Conservation (phyloP, 2,329 filamentous ascomycete genomes). For the Aspergillus tanneri region DNA sequence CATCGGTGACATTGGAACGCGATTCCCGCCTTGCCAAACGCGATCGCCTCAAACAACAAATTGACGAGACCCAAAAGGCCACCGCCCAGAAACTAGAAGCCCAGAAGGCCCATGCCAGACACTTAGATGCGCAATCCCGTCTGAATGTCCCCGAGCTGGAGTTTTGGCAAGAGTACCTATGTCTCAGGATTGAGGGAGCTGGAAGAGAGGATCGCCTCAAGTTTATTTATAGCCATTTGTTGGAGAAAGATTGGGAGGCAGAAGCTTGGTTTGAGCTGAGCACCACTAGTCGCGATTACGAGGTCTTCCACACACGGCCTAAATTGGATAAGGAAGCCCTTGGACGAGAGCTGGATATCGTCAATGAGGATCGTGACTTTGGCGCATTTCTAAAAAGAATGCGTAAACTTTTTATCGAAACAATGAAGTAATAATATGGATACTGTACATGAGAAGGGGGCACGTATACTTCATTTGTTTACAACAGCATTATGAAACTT, state of each 20-base stretch:
- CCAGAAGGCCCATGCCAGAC: slow-evolving; percentile 57
- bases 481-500: too few relatives aligned
- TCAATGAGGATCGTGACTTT: slow-evolving; percentile 62
- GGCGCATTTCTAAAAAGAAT: slow-evolving; percentile 62
- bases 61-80: slow-evolving; percentile 50
- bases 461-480: not conserved
- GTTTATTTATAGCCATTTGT: slow-evolving; percentile 83
- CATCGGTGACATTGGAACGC: slow-evolving; percentile 56
- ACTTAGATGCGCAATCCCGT: slow-evolving; percentile 77
- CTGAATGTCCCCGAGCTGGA: slow-evolving; percentile 91
- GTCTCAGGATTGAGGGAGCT: slow-evolving; percentile 83
- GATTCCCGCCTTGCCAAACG: slow-evolving; percentile 56
- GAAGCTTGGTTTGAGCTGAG: slow-evolving; percentile 94
- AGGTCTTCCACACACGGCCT: slow-evolving; percentile 75
- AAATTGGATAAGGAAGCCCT: slow-evolving; percentile 57
- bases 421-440: slow-evolving; percentile 54
- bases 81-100: slow-evolving; percentile 48
- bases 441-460: not conserved
- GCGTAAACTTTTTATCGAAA: slow-evolving; percentile 59
- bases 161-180: slow-evolving; percentile 92
- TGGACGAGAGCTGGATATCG: slow-evolving; percentile 54
- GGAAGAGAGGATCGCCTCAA: slow-evolving; percentile 81
- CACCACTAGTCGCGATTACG: slow-evolving; percentile 78
- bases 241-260: slow-evolving; percentile 81
- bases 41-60: slow-evolving; percentile 57